Evolutionary conservation across 306 rosid genomes (phyloP).

Genomic region (Lablab purpureus): DNA sequence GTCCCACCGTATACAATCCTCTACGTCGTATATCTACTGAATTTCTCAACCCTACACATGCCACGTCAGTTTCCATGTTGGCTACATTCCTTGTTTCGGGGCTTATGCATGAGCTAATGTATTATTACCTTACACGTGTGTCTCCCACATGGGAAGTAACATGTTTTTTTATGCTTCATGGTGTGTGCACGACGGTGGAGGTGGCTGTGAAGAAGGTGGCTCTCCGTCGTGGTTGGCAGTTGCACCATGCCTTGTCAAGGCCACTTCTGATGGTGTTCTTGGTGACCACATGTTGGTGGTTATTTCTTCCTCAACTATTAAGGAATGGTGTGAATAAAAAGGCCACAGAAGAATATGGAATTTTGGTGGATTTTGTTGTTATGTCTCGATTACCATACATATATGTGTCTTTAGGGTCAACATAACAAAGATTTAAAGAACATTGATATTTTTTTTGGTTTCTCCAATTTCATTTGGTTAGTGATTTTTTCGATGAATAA

Average conservation of each 20-base stretch:
- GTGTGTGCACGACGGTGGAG: background rate
- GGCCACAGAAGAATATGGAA: background rate
- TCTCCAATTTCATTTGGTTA: too few relatives aligned
- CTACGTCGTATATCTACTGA: background rate
- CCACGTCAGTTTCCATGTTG: background rate
- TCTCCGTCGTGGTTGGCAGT: background rate
- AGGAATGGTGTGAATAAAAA: background rate
- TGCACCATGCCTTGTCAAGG: background rate
- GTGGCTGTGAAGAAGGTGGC: background rate
- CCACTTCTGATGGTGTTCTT: background rate
- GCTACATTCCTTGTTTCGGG: background rate
- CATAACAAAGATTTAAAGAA: too few relatives aligned
- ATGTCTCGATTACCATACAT: background rate
- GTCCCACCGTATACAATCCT: background rate
- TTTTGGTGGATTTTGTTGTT: background rate
- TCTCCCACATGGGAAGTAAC: background rate
- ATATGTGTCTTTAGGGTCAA: background rate
- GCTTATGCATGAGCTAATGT: background rate
- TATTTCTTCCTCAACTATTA: background rate
- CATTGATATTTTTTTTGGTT: too few relatives aligned
- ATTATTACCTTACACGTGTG: background rate
- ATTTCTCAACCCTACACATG: background rate
- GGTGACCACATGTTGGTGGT: background rate
- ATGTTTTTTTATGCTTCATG: background rate
- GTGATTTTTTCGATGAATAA: too few relatives aligned